Conservation (phyloP, 2,329 filamentous ascomycete genomes). For the Gnomoniopsis smithogilvyi region DNA sequence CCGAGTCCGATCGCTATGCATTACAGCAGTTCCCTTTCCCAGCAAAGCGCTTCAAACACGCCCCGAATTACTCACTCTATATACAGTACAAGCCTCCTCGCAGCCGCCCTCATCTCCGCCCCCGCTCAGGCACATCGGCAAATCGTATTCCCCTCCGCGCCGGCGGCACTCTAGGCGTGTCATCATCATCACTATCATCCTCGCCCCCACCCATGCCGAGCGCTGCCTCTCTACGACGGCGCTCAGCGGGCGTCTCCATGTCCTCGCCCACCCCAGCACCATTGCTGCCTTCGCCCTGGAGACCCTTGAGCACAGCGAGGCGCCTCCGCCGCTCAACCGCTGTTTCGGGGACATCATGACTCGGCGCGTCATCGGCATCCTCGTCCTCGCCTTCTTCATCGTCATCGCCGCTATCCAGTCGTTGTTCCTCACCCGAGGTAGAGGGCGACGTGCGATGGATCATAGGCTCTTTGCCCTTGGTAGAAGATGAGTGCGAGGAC, state of each 20-base stretch:
- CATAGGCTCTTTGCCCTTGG: constrained; percentile 5
- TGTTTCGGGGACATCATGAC: constrained; percentile 55
- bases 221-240: constrained; percentile 69
- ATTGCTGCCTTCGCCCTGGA: constrained; percentile 39
- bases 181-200: constrained; percentile 56
- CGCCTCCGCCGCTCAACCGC: constrained; percentile 67
- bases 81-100: no score
- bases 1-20: neutral
- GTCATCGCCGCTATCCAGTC: constrained; percentile 4
- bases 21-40: neutral
- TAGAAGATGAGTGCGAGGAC: constrained; percentile 3
- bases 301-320: constrained; percentile 48
- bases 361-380: constrained; percentile 19
- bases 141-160: constrained; percentile 58
- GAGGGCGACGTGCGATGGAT: neutral
- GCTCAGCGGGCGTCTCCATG: constrained; percentile 71
- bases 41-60: no score
- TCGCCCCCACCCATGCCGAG: constrained; percentile 53
- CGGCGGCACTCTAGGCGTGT: constrained; percentile 50
- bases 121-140: constrained; percentile 42
- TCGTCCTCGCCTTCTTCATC: constrained; percentile 13
- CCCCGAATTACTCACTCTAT: no score
- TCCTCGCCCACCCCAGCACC: constrained; percentile 38
- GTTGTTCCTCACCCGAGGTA: constrained; percentile 1
- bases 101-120: constrained; percentile 14